phyloP scores from a whole-genome alignment of 2,329 filamentous ascomycete genomes.

The Westerdykella sp. region DNA sequence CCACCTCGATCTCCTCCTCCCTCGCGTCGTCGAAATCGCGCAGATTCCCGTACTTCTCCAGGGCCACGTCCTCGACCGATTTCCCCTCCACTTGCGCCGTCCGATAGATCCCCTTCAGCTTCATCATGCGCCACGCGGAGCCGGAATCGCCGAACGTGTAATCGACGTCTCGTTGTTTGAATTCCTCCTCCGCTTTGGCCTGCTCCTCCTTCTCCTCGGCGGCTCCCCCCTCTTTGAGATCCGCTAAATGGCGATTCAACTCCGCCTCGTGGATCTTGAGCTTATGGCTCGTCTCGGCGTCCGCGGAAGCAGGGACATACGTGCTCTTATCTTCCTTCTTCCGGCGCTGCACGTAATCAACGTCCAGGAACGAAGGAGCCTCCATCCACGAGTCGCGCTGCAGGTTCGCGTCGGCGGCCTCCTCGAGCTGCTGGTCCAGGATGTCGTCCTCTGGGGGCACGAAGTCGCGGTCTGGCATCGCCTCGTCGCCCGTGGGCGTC shows the following conservation, averaged over 20 bases:
- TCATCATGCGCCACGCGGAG: conserved; percentile 94
- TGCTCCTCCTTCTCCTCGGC: conserved; percentile 28
- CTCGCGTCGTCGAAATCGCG: conserved; percentile 85
- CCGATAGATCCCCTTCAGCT: conserved; percentile 77
- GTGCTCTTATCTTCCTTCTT: conserved; percentile 44
- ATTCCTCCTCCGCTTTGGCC: conserved; percentile 33
- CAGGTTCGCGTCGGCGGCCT: conserved; percentile 36
- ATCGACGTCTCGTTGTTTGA: conserved; percentile 53
- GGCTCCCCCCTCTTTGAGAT: conserved; percentile 52
- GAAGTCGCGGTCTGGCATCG: conserved; percentile 42
- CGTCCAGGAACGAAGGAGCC: conserved; percentile 69
- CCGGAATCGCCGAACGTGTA: conserved; percentile 88
- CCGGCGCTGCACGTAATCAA: conserved; percentile 72
- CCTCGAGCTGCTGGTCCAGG: conserved; percentile 39
- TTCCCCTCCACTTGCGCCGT: conserved; percentile 67
- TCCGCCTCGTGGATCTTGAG: conserved; percentile 73
- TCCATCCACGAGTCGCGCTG: conserved; percentile 94
- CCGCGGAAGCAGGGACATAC: conserved; percentile 43
- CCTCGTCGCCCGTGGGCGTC: conserved; percentile 27
- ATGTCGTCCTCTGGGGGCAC: conserved; percentile 39
- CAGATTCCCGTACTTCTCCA: conserved; percentile 74
- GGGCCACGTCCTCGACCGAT: conserved; percentile 73
- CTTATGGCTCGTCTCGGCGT: conserved; percentile 54
- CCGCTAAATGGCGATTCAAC: conserved; percentile 65
- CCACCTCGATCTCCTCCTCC: conserved; percentile 88